Conservation (phyloP, 257 asterid genomes). For the Nicotiana obtusifolia region DNA sequence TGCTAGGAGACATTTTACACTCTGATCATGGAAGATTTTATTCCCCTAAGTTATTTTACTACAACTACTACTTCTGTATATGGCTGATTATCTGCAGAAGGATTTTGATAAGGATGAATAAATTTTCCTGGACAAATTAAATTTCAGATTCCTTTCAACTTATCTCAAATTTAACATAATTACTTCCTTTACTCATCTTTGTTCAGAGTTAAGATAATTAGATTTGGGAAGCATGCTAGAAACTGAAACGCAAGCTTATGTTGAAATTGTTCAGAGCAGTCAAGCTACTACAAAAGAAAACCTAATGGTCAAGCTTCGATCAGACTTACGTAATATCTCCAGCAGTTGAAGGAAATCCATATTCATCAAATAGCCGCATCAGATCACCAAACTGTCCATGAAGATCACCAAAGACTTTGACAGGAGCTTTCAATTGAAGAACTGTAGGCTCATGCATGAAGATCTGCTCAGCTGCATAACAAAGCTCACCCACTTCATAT, state of each 20-base stretch:
- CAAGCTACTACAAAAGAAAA: neutral
- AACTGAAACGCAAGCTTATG: neutral
- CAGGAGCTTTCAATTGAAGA: conserved; percentile 96
- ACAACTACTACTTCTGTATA: neutral
- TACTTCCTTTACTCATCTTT: neutral
- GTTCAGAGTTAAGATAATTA: neutral
- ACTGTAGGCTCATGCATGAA: conserved; percentile 96
- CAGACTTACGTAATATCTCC: conserved; percentile 93
- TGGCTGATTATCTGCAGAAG: neutral
- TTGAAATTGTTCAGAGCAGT: neutral
- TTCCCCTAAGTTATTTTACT: neutral
- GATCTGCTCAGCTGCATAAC: conserved; percentile 97
- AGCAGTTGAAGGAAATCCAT: conserved; percentile 99
- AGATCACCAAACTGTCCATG: conserved; percentile 99
- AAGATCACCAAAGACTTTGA: conserved; percentile 97
- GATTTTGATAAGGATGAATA: neutral
- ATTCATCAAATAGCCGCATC: conserved; percentile 97
- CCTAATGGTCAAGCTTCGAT: neutral
- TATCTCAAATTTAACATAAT: neutral
- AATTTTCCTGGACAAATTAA: neutral
- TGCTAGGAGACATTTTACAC: neutral
- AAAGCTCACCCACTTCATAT: conserved; percentile 95
- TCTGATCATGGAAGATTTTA: neutral
- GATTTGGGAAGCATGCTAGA: neutral
- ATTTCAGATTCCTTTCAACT: neutral